Conservation (phyloP, 2,329 filamentous ascomycete species). For the Ascocoryne sarcoides region DNA sequence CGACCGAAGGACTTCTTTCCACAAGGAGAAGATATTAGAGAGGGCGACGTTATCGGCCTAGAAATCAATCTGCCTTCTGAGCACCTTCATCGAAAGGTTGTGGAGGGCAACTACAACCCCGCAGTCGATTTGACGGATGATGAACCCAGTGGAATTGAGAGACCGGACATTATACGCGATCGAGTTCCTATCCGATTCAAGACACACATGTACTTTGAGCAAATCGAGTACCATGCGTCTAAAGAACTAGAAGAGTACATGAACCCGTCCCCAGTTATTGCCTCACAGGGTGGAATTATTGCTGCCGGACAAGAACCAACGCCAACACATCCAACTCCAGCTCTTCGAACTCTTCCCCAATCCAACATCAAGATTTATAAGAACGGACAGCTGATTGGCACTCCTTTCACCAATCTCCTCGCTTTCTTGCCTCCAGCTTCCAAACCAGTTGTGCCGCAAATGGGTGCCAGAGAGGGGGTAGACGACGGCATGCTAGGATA, state of each 20-base stretch:
- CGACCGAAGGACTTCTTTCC: conserved; percentile 85
- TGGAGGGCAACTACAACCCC: conserved; percentile 80
- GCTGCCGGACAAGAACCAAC: conserved; percentile 46
- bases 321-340: conserved; percentile 62
- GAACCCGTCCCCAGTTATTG: conserved; percentile 51
- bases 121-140: conserved; percentile 64
- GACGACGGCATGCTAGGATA: conserved; percentile 96
- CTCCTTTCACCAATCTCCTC: conserved; percentile 77
- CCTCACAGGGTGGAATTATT: conserved; percentile 28
- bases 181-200: conserved; percentile 93
- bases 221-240: conserved; percentile 77
- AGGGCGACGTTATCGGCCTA: conserved; percentile 89
- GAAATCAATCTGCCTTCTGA: conserved; percentile 88
- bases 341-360: conserved; percentile 78
- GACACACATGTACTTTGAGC: conserved; percentile 87
- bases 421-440: conserved; percentile 89
- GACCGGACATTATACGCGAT: conserved; percentile 82
- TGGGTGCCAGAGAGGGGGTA: conserved; percentile 73
- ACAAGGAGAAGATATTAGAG: conserved; percentile 66
- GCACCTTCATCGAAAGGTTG: conserved; percentile 76
- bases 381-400: conserved; percentile 80
- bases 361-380: conserved; percentile 87
- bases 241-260: conserved; percentile 83
- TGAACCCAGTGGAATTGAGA: conserved; percentile 38
- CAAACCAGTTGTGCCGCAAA: conserved; percentile 51